Conservation (phyloP, 108 stramenopile species). For the Cylindrotheca fusiformis region DNA sequence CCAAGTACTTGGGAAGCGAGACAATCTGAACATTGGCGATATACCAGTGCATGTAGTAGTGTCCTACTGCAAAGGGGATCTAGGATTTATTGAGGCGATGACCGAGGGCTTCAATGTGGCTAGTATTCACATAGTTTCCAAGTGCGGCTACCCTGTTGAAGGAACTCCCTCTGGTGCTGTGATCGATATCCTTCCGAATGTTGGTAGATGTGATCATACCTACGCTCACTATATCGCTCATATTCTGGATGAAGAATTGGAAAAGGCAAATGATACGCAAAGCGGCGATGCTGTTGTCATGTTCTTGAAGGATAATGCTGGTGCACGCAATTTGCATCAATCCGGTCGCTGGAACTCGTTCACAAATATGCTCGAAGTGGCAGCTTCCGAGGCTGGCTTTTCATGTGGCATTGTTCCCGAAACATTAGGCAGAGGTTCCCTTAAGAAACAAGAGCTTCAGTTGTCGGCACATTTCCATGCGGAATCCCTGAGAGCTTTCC, state of each 20-base stretch:
- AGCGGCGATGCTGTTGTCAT: conserved; percentile 3
- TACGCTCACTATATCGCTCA: conserved; percentile 31
- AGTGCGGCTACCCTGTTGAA: conserved; percentile 23
- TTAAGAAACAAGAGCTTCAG: no score
- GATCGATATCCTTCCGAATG: conserved; percentile 16
- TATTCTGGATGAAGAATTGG: conserved; percentile 14
- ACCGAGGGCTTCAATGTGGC: conserved; percentile 7
- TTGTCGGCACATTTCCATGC: no score
- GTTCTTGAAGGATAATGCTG: no score
- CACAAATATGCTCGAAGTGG: conserved; percentile 1
- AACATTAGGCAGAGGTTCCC: no score
- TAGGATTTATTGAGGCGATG: conserved; percentile 6
- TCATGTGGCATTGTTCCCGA: no score
- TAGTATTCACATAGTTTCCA: conserved; percentile 26
- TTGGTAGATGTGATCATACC: conserved; percentile 35
- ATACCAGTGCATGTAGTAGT: conserved; percentile 7
- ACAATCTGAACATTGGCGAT: no score
- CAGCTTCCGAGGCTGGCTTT: no score
- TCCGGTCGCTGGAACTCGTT: conserved; percentile 12
- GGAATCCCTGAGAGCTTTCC: no score
- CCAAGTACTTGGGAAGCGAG: no score
- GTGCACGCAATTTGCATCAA: conserved; percentile 23
- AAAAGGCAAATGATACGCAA: conserved; percentile 8
- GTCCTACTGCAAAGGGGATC: conserved; percentile 5
- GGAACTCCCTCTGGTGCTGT: conserved; percentile 12